Percentiles rank a stretch among this genome's conserved stretches.
Evolutionary conservation across 2,329 filamentous ascomycete genomes (phyloP).

Genomic region (Fusarium sterilihyphosum): DNA sequence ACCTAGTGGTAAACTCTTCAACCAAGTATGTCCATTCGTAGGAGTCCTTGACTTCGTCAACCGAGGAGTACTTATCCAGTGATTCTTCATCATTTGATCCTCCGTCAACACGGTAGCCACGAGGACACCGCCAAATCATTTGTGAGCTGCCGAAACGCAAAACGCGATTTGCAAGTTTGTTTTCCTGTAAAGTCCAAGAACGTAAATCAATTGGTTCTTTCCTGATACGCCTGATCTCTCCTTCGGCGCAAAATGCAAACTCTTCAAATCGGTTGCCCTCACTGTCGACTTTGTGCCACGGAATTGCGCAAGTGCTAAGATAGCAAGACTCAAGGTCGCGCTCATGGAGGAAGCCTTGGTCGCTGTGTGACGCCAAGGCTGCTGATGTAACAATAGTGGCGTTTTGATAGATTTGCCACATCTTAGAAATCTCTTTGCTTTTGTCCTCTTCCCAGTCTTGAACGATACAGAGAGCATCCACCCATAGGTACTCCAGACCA

Average conservation of each 20-base stretch:
- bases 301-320: background rate
- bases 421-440: background rate
- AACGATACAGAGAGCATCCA: background rate
- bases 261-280: background rate
- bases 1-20: background rate
- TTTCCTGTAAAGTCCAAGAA: background rate
- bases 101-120: background rate
- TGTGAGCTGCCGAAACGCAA: background rate
- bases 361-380: background rate
- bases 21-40: background rate
- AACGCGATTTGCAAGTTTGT: background rate
- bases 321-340: background rate
- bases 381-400: background rate
- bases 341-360: background rate
- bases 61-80: background rate
- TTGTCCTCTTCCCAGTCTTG: background rate
- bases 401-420: background rate
- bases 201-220: background rate
- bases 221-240: background rate
- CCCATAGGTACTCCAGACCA: background rate
- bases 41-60: background rate
- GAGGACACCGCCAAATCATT: background rate
- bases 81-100: background rate
- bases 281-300: background rate
- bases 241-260: background rate